These are phyloP conservation scores for Thelonectria blattea DNA, from an alignment of 2,329 filamentous ascomycete species.

Conservation along the genomic window DNA sequence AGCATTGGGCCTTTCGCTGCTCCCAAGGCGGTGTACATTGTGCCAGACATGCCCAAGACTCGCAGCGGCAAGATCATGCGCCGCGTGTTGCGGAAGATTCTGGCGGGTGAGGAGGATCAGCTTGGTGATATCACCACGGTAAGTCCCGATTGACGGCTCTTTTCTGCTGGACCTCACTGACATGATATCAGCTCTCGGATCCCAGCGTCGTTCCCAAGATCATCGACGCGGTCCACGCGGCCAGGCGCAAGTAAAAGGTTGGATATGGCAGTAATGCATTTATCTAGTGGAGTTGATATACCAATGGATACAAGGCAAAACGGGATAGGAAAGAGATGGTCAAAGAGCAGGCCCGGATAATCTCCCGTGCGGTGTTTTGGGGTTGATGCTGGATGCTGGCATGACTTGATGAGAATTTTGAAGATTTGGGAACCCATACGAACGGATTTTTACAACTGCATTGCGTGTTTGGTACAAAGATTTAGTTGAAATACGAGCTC, in stretches of 20 bases:
- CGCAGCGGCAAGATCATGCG: constrained; percentile 99
- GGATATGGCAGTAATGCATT: constrained; percentile 16
- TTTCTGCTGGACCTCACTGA: constrained; percentile 21
- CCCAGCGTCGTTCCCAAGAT: constrained; percentile 89
- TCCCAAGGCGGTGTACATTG: constrained; percentile 89
- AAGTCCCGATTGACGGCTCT: constrained; percentile 46
- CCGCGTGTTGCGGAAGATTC: constrained; percentile 93
- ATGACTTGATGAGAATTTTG: constrained; percentile 29
- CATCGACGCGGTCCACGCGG: constrained; percentile 77
- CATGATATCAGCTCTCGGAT: constrained; percentile 73
- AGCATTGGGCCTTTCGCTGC: constrained; percentile 97
- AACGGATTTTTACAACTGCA: constrained; percentile 31
- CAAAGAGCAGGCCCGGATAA: constrained; percentile 21
- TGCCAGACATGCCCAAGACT: constrained; percentile 96
- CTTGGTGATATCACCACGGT: constrained; percentile 92
- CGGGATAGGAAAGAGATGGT: constrained; percentile 25
- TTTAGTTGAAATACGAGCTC: constrained; percentile 21
- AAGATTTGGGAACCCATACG: constrained; percentile 27
- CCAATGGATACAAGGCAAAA: constrained; percentile 34
- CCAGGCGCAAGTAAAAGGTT: constrained; percentile 56
- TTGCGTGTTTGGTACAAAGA: constrained; percentile 29
- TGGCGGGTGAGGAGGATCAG: constrained; percentile 96
- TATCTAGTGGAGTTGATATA: constrained; percentile 38
- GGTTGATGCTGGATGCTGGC: constrained; percentile 32
- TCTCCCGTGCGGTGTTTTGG: constrained; percentile 36